A percentile compares a stretch with the other conserved stretches of the same genome.
Evolutionary conservation across 2,329 filamentous ascomycete species (phyloP).

Genomic region (Colletotrichum orbiculare): DNA sequence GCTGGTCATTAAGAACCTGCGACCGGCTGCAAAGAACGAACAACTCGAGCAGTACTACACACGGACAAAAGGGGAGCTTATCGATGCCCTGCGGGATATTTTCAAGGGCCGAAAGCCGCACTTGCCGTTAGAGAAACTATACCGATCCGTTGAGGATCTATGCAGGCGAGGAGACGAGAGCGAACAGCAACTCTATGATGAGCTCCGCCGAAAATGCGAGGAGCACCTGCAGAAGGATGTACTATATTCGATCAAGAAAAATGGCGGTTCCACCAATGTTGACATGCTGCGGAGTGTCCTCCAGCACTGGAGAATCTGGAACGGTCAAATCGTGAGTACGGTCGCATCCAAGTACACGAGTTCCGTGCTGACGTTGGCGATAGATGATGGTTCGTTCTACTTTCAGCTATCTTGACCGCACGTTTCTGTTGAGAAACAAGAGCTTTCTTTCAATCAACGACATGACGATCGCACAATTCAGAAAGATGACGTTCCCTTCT

Average conservation of each 20-base stretch:
- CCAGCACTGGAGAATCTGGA: conserved; percentile 80
- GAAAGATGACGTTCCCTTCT: conserved; percentile 63
- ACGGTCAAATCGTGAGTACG: conserved; percentile 74
- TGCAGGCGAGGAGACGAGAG: conserved; percentile 82
- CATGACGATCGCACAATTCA: conserved; percentile 81
- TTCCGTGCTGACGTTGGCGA: conserved; percentile 31
- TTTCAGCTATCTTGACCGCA: conserved; percentile 94
- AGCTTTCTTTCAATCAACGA: conserved; percentile 80
- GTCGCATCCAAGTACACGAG: conserved; percentile 15
- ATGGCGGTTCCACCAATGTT: conserved; percentile 65
- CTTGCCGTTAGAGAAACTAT: conserved; percentile 88
- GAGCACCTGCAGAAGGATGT: conserved; percentile 73
- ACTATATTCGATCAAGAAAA: conserved; percentile 62
- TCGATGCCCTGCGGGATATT: conserved; percentile 77
- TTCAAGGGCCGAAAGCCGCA: conserved; percentile 73
- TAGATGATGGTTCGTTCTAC: conserved; percentile 84
- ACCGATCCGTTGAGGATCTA: conserved; percentile 90
- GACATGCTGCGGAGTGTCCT: conserved; percentile 69
- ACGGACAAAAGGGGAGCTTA: conserved; percentile 79
- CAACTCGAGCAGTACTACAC: conserved; percentile 83
- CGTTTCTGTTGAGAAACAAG: conserved; percentile 82
- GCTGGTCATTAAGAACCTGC: conserved; percentile 93
- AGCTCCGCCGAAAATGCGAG: conserved; percentile 74
- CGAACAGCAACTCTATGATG: conserved; percentile 67
- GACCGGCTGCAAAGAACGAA: conserved; percentile 64